Percentiles rank a stretch among this genome's conserved stretches.
These are phyloP conservation scores for Wickerhamomyces sydowiorum DNA, from an alignment of 805 yeast species.

Conservation along the genomic window DNA sequence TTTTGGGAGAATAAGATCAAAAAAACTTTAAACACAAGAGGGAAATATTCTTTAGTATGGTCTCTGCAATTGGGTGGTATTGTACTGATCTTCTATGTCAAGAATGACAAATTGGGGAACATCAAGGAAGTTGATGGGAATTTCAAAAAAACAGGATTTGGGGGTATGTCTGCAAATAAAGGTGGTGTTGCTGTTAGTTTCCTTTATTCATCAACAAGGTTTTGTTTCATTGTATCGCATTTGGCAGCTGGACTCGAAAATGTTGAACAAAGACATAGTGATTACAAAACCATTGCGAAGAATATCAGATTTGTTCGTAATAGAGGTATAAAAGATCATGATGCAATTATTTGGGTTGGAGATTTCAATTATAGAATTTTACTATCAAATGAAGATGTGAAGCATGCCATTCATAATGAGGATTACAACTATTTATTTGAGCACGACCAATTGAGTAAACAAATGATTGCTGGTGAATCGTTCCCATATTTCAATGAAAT, in stretches of 20 bases:
- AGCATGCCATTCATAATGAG: slow-evolving; percentile 42
- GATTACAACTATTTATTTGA: slow-evolving; percentile 52
- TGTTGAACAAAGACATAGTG: slow-evolving; percentile 77
- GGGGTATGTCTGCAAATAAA: slow-evolving; percentile 81
- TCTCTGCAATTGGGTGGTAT: slow-evolving; percentile 86
- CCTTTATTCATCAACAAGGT: slow-evolving; percentile 54
- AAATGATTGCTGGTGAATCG: slow-evolving; percentile 69
- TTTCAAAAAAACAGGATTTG: slow-evolving; percentile 86
- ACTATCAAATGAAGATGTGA: slow-evolving; percentile 64
- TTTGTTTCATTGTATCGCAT: slow-evolving; percentile 83
- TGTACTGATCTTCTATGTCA: slow-evolving; percentile 61
- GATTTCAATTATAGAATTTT: slow-evolving; percentile 86
- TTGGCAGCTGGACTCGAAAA: slow-evolving; percentile 89
- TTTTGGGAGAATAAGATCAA: slow-evolving; percentile 65
- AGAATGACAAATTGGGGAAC: slow-evolving; percentile 42
- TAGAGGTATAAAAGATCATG: slow-evolving; percentile 65
- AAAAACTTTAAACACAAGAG: slow-evolving; percentile 36
- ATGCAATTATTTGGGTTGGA: slow-evolving; percentile 84
- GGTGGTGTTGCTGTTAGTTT: slow-evolving; percentile 77
- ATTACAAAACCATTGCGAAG: slow-evolving; percentile 71
- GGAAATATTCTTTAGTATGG: slow-evolving; percentile 53
- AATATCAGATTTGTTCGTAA: slow-evolving; percentile 60
- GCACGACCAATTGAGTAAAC: slow-evolving; percentile 72
- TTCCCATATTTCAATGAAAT: slow-evolving; percentile 80
- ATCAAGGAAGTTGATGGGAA: slow-evolving; percentile 64